Evolutionary conservation across 1,284 basidiomycete genomes (phyloP).

Genomic region (Irpex sp.): DNA sequence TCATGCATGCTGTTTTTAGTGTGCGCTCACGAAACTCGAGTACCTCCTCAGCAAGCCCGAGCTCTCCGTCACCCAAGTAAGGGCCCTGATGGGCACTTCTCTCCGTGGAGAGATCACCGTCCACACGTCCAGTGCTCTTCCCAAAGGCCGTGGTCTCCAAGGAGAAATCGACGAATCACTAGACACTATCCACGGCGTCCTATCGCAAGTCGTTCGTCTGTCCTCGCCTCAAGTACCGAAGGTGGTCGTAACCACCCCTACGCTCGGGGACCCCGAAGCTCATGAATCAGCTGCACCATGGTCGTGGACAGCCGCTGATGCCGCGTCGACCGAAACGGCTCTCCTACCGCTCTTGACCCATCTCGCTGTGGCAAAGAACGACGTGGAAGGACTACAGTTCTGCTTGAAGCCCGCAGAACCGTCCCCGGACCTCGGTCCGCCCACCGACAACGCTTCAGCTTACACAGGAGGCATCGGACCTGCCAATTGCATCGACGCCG

Average conservation of each 20-base stretch:
- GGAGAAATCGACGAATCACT: slow-evolving; percentile 44
- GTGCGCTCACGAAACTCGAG: slow-evolving; percentile 83
- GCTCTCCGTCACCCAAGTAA: slow-evolving; percentile 63
- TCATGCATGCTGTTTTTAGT: slow-evolving; percentile 37
- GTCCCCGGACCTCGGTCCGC: not conserved
- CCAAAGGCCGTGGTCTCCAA: slow-evolving; percentile 34
- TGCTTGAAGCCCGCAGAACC: slow-evolving; percentile 39
- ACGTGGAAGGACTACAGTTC: slow-evolving; percentile 55
- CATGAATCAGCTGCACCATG: slow-evolving; percentile 64
- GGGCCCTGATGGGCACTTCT: slow-evolving; percentile 73
- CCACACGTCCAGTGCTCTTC: slow-evolving; percentile 30
- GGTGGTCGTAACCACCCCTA: slow-evolving; percentile 35
- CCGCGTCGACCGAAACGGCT: slow-evolving; percentile 60
- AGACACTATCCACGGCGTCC: slow-evolving; percentile 58
- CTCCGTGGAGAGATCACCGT: slow-evolving; percentile 86
- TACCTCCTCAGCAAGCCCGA: slow-evolving; percentile 88
- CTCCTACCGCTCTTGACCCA: slow-evolving; percentile 75
- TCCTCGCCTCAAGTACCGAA: slow-evolving; percentile 37
- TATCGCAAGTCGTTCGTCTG: slow-evolving; percentile 67
- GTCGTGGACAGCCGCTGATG: slow-evolving; percentile 74
- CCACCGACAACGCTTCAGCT: not conserved
- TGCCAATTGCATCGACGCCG: slow-evolving; percentile 65
- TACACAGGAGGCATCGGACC: slow-evolving; percentile 43
- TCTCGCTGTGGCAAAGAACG: slow-evolving; percentile 69
- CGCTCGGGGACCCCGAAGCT: slow-evolving; percentile 30